These are phyloP conservation scores for Penicillium coffeae DNA, from an alignment of 495 filamentous ascomycete species.

Conservation along the genomic window DNA sequence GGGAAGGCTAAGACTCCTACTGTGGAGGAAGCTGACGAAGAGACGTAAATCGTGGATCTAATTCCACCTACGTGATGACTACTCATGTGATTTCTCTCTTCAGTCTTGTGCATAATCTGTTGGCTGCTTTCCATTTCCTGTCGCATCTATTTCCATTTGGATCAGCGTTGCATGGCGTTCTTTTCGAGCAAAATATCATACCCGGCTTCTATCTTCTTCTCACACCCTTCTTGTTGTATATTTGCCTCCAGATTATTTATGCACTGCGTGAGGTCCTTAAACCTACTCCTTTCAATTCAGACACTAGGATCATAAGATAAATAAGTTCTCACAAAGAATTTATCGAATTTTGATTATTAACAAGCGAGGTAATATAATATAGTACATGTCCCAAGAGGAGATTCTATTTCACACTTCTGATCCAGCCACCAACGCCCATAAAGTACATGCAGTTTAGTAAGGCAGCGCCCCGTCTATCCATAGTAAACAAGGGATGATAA, in stretches of 20 bases:
- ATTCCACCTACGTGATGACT: background rate
- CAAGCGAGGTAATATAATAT: conserved; percentile 7
- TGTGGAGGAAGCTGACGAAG: conserved; percentile 49
- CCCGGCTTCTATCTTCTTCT: conserved; percentile 18
- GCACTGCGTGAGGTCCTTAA: too few relatives aligned
- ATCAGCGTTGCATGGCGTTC: conserved; percentile 31
- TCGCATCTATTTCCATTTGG: conserved; percentile 8
- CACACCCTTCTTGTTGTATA: background rate
- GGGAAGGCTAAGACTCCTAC: conserved; percentile 46
- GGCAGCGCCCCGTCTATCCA: conserved; percentile 7
- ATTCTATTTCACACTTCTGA: conserved; percentile 13
- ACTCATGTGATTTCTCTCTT: conserved; percentile 8
- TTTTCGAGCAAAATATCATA: conserved; percentile 33
- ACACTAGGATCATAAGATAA: too few relatives aligned
- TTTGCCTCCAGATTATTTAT: too few relatives aligned
- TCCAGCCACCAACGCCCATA: conserved; percentile 14
- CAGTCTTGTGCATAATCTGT: conserved; percentile 5
- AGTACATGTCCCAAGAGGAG: conserved; percentile 18
- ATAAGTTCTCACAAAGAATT: too few relatives aligned
- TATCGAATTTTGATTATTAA: too few relatives aligned
- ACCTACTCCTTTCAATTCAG: too few relatives aligned
- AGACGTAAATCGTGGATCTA: conserved; percentile 18
- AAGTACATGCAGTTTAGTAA: conserved; percentile 21
- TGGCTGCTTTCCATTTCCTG: conserved; percentile 4
- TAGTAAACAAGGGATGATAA: conserved; percentile 9